Conservation (phyloP, 805 yeast species). For the Ogataea nakhonphanomensis region DNA sequence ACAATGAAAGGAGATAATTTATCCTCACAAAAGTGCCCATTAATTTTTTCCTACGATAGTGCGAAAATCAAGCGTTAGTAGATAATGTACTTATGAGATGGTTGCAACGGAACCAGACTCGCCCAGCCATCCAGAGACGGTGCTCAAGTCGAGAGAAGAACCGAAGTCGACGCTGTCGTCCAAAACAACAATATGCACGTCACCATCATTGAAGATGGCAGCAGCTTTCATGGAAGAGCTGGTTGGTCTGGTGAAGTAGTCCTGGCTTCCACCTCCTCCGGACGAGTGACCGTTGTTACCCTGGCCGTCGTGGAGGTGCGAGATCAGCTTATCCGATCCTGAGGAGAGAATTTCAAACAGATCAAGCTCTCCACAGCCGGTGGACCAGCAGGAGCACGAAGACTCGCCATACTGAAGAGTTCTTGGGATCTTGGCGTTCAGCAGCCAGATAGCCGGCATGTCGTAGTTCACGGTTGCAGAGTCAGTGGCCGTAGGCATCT, state of each 20-base stretch:
- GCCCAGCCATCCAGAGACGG: constrained; percentile 59
- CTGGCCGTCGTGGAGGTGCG: constrained; percentile 83
- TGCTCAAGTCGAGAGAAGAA: constrained; percentile 48
- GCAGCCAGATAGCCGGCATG: constrained; percentile 98
- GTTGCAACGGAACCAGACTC: constrained; percentile 47
- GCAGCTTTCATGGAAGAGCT: constrained; percentile 81
- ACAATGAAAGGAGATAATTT: background rate
- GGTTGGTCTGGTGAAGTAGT: constrained; percentile 87
- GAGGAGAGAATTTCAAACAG: constrained; percentile 80
- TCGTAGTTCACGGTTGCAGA: constrained; percentile 61
- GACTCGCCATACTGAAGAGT: constrained; percentile 87
- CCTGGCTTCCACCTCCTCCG: constrained; percentile 83
- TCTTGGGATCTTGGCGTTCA: constrained; percentile 95
- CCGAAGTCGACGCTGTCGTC: constrained; percentile 50
- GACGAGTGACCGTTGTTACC: constrained; percentile 49
- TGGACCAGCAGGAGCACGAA: constrained; percentile 90
- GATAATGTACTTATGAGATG: constrained; percentile 4
- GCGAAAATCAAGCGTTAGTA: constrained; percentile 10
- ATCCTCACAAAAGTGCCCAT: constrained; percentile 7
- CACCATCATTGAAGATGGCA: constrained; percentile 64
- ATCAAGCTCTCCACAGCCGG: constrained; percentile 98
- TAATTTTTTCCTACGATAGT: background rate
- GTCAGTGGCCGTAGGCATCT: constrained; percentile 72
- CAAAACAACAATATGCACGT: constrained; percentile 58
- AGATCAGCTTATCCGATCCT: constrained; percentile 71